Conservation (phyloP, 2,329 filamentous ascomycete genomes). For the Cladorrhinum sp. region DNA sequence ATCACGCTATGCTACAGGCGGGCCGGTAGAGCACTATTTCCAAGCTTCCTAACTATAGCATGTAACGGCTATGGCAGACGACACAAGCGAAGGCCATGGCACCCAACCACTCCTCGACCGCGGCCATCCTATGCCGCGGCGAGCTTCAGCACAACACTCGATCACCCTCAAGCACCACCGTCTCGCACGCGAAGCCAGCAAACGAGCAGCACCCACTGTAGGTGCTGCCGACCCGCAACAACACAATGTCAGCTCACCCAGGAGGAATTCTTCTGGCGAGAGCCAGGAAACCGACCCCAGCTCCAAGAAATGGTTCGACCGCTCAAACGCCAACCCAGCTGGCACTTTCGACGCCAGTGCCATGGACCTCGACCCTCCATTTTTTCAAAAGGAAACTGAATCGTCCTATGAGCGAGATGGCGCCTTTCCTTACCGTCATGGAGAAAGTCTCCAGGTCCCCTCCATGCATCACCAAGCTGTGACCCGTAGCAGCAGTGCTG, state of each 20-base stretch:
- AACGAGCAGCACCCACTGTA: conserved; percentile 20
- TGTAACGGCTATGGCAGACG: conserved; percentile 33
- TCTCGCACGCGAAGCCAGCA: conserved; percentile 41
- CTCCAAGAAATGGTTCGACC: conserved; percentile 54
- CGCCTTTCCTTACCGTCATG: conserved; percentile 26
- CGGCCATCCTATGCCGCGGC: conserved; percentile 44
- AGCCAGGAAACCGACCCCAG: conserved; percentile 48
- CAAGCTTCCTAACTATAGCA: conserved; percentile 3
- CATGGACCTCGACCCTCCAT: conserved; percentile 57
- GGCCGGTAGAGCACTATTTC: not conserved
- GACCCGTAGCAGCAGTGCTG: conserved; percentile 59
- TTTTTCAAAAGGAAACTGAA: conserved; percentile 49
- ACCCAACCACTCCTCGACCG: conserved; percentile 28
- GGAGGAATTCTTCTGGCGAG: conserved; percentile 47
- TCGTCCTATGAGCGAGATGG: conserved; percentile 36
- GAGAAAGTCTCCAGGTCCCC: conserved; percentile 15
- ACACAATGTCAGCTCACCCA: conserved; percentile 21
- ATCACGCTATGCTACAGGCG: not conserved
- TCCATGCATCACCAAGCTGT: conserved; percentile 33
- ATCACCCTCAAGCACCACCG: conserved; percentile 48
- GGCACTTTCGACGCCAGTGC: conserved; percentile 39
- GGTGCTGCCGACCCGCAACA: conserved; percentile 13
- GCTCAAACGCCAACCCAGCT: conserved; percentile 49
- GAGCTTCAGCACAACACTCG: conserved; percentile 45
- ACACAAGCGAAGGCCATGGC: conserved; percentile 23